phyloP scores from a whole-genome alignment of 2,329 filamentous ascomycete species.

The Epichloe scottii region DNA sequence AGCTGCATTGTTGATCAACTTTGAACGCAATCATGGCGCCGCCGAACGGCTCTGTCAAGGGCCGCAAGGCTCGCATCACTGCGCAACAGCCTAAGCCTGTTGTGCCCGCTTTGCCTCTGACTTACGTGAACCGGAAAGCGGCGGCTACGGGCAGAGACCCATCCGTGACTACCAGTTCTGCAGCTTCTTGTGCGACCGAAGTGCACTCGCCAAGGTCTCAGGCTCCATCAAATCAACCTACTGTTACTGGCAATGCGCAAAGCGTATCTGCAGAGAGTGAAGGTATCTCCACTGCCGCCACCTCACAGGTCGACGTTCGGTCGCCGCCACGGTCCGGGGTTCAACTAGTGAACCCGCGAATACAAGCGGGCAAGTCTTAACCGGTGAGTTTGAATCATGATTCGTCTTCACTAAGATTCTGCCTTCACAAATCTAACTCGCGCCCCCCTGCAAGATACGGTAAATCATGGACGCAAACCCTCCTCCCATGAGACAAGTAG shows the following conservation, averaged over 20 bases:
- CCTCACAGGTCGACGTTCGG: not conserved
- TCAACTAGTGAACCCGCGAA: not conserved
- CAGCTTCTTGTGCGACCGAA: slow-evolving; percentile 7
- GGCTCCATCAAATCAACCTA: not conserved
- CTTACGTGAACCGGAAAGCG: slow-evolving; percentile 26
- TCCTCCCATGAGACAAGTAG: not conserved
- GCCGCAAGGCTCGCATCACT: slow-evolving; percentile 18
- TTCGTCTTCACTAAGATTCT: not conserved
- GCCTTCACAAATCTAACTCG: not conserved
- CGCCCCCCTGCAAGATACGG: not conserved
- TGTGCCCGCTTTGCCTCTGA: slow-evolving; percentile 26
- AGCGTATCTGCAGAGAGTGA: not conserved
- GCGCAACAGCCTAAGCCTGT: slow-evolving; percentile 22
- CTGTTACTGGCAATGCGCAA: not conserved
- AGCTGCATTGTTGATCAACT: not conserved
- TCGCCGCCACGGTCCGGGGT: not conserved
- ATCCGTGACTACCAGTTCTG: slow-evolving; percentile 8
- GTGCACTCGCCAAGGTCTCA: not conserved
- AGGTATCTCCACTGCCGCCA: not conserved
- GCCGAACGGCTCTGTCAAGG: slow-evolving; percentile 19
- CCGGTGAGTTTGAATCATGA: slow-evolving; percentile 1
- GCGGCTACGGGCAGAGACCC: slow-evolving; percentile 15
- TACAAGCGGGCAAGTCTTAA: not conserved
- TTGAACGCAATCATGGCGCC: slow-evolving; percentile 19
- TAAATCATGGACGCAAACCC: not conserved